These are phyloP conservation scores for Colletotrichum cordylinicola DNA, from an alignment of 2,329 filamentous ascomycete genomes.

Conservation along the genomic window DNA sequence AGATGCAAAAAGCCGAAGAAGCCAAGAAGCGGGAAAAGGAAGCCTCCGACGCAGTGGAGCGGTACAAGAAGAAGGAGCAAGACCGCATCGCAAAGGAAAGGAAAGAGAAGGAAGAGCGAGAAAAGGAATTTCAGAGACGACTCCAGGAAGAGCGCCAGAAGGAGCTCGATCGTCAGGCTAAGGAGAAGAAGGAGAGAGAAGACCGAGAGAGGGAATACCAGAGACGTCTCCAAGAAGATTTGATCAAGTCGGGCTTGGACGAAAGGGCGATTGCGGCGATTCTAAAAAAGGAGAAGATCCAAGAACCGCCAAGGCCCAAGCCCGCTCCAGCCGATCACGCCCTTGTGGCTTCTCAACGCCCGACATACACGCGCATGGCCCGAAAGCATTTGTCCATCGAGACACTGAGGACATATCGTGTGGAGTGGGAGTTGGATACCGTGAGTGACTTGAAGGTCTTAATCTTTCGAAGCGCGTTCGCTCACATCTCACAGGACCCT, in stretches of 20 bases:
- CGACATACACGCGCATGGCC: slow-evolving; percentile 70
- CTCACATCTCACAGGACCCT: slow-evolving; percentile 55
- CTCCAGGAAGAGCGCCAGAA: slow-evolving; percentile 56
- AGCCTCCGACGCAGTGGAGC: slow-evolving; percentile 56
- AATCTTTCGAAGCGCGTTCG: background rate
- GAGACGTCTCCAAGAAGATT: slow-evolving; percentile 60
- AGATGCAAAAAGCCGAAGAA: slow-evolving; percentile 50
- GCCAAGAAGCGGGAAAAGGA: slow-evolving; percentile 49
- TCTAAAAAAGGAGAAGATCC: slow-evolving; percentile 59
- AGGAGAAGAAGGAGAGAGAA: slow-evolving; percentile 54
- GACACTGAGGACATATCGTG: slow-evolving; percentile 59
- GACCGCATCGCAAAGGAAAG: slow-evolving; percentile 52
- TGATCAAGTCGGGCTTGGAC: slow-evolving; percentile 63
- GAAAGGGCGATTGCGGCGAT: slow-evolving; percentile 65
- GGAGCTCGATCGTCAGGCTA: slow-evolving; percentile 51
- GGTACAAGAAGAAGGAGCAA: slow-evolving; percentile 54
- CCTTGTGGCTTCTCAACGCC: slow-evolving; percentile 34
- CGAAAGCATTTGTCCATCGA: slow-evolving; percentile 67
- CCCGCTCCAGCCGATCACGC: background rate
- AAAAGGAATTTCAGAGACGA: slow-evolving; percentile 60
- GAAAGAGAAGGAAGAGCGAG: slow-evolving; percentile 52
- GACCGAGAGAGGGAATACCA: slow-evolving; percentile 60
- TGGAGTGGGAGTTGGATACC: slow-evolving; percentile 63
- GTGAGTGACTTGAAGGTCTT: slow-evolving; percentile 43
- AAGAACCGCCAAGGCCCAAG: slow-evolving; percentile 27